phyloP scores from a whole-genome alignment of 2,329 filamentous ascomycete genomes.

The Colletotrichum plurivorum region DNA sequence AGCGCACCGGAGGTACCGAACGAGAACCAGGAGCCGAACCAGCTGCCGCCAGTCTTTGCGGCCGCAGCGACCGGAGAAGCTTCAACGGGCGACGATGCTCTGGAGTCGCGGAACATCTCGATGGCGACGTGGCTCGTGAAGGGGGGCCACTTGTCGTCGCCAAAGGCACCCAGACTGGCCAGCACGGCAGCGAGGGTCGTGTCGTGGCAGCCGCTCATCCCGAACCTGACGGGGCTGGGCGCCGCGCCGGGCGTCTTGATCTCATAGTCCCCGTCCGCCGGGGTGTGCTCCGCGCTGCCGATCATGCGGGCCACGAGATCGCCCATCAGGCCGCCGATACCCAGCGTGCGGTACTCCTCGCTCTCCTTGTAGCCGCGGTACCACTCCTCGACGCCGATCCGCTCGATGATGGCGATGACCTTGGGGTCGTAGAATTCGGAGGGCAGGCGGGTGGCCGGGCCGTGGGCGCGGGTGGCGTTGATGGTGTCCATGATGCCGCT shows the following conservation, averaged over 20 bases:
- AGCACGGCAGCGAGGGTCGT: constrained; percentile 89
- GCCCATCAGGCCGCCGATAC: constrained; percentile 87
- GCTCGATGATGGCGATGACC: constrained; percentile 77
- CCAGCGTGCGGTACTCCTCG: constrained; percentile 87
- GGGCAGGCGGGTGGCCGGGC: constrained; percentile 82
- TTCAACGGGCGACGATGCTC: constrained; percentile 38
- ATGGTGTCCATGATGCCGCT: constrained; percentile 95
- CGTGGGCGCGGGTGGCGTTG: constrained; percentile 90
- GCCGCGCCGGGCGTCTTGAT: constrained; percentile 54
- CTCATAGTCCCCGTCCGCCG: constrained; percentile 68
- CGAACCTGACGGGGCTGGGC: constrained; percentile 74
- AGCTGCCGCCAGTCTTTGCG: constrained; percentile 44
- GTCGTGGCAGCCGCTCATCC: constrained; percentile 90
- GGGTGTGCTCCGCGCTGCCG: constrained; percentile 70
- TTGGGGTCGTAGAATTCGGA: constrained; percentile 88
- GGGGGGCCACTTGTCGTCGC: constrained; percentile 84
- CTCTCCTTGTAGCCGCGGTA: constrained; percentile 89
- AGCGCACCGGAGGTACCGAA: constrained; percentile 37
- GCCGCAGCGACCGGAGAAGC: constrained; percentile 37
- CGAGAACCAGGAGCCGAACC: constrained; percentile 52
- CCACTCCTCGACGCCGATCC: constrained; percentile 92
- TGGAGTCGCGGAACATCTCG: constrained; percentile 82
- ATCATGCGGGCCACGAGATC: constrained; percentile 86
- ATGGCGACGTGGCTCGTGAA: constrained; percentile 94
- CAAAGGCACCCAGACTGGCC: constrained; percentile 83